phyloP scores from a whole-genome alignment of 1,139 yeast species.

The Pichia norvegensis region DNA sequence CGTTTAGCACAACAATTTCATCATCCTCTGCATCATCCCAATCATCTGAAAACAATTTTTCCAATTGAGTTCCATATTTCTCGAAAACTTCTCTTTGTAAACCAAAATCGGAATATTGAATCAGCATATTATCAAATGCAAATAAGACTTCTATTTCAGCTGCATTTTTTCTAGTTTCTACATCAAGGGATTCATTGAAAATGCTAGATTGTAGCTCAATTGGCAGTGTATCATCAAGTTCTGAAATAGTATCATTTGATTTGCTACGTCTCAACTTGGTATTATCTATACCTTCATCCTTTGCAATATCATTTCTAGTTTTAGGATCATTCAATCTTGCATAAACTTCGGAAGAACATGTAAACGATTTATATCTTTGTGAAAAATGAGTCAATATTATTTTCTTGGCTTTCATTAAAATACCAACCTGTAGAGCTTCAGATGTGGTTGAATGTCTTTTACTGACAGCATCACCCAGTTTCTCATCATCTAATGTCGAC shows the following conservation, averaged over 20 bases:
- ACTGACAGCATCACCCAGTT: slow-evolving; percentile 70
- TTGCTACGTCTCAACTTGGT: background rate
- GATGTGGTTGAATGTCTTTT: slow-evolving; percentile 87
- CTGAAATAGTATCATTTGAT: background rate
- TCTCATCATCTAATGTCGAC: slow-evolving; percentile 78
- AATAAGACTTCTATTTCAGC: slow-evolving; percentile 30
- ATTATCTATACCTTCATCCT: slow-evolving; percentile 1
- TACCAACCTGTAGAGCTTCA: slow-evolving; percentile 71
- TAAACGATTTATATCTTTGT: slow-evolving; percentile 74
- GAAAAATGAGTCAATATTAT: slow-evolving; percentile 85
- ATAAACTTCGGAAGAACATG: slow-evolving; percentile 33
- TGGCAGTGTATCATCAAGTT: slow-evolving; percentile 9
- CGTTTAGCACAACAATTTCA: background rate
- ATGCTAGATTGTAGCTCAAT: slow-evolving; percentile 20
- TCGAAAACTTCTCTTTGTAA: slow-evolving; percentile 28
- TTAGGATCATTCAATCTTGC: slow-evolving; percentile 16
- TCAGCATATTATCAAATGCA: slow-evolving; percentile 59
- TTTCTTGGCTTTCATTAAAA: slow-evolving; percentile 63
- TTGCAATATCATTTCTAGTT: slow-evolving; percentile 5
- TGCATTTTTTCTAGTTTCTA: slow-evolving; percentile 12
- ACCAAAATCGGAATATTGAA: slow-evolving; percentile 35
- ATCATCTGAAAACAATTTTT: slow-evolving; percentile 14
- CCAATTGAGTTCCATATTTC: slow-evolving; percentile 15
- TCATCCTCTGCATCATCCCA: slow-evolving; percentile 10
- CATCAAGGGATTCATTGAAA: slow-evolving; percentile 13